Evolutionary conservation across 495 filamentous ascomycete genomes (phyloP), one percentile per base, ranked within the genome.

Genomic region (Baudoinia panamericana): DNA sequence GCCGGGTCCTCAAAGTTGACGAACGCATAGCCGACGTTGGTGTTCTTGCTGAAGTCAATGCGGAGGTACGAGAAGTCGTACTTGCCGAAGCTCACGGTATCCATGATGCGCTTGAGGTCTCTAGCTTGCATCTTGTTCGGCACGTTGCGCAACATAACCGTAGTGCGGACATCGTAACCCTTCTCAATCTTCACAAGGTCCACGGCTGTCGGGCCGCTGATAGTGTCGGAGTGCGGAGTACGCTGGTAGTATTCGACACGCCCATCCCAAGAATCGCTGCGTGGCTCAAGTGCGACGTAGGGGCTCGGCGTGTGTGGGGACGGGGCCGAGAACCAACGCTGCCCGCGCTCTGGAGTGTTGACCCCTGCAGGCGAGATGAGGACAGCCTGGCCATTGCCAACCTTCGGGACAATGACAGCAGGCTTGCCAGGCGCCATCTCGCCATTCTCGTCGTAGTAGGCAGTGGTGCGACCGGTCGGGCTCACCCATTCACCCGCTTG

Each of bases 31-130:
- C 90, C 90, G 42, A 97, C 90, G 60, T 86, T 95, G 46, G 12
- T 46, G 16, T 23, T 15, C 37, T 50, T 47, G 29, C 32, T 39
- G 63, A 56, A 66, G 50, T 60, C 78, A 57, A 95, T 96, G 20
- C 90, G 82, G 43, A 96, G 61, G 60, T 97, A 97, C 64, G 92
- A 74, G 61, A 95, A 97, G 53, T 96, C 85, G 55, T 88, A 96
- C 47, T 76, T 76, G 26, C 82, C 82, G 55, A 67, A 70, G 60
- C 76, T 83, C 10, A 75, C 78, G 50, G 80, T 69, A 56, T 96
- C 81, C 15, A 95, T 62, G 46, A 93, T 78, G 0, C 63, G 56
- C 61, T 88, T 90, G 13, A 96, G 63, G 57, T 79, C 76, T 32
- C 63, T 50, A 65, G 72, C 49, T 43, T 83, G 75, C 45, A 95